Base-by-base conservation (phyloP, 2,329 filamentous ascomycete genomes). In the Gaeumannomyces tritici region DNA sequence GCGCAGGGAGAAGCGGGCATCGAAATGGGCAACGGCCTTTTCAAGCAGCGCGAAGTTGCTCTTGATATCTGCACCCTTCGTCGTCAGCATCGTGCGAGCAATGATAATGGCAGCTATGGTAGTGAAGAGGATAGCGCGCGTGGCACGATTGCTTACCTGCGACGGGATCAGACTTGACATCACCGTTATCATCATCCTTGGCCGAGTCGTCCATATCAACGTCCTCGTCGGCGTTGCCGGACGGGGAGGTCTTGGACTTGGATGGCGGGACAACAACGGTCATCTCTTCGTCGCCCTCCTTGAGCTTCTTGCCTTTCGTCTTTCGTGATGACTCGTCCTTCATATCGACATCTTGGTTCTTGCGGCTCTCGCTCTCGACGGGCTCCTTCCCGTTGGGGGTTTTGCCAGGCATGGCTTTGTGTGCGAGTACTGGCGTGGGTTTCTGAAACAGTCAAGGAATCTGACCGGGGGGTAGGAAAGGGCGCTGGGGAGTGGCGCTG, bases 31-130 rank as follows among this genome's bases (percentile, higher is more conserved):
- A 67, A 99, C 93, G 67, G 93, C 95, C 71, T 92, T 89, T 72
- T 97, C 93, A 72, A 99, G 84, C 67, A 99, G 84, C 61, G 86
- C 85, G 73, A 97, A 97, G 78, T 96, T 97, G 82, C 85, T 88
- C 78, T 93, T 95, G 79, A 99, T 96, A 76, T 97, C 95, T 98
- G 73, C 54, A 63, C 64, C 26, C 18, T 13, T 27, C 58, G 54
- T 59, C 54, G 65, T 72, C 62, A 72, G 69, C 26, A 33, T 54
- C 29, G 26, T 18, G 57, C 12, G 15, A 57, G 7, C 18, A 9
- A 56, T 6, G 12, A 55, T 47, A 55, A 28, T 31, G 24, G n/a
- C 33, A 4, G 29, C 57, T 5, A 18, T 27, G 57, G n/a, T 33
- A 15, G 13, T 18, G 24, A 26, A 4, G 4, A 47, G 51, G 7